phyloP scores from a whole-genome alignment of 1,139 yeast genomes.

The Trichomonascaceae sp. region DNA sequence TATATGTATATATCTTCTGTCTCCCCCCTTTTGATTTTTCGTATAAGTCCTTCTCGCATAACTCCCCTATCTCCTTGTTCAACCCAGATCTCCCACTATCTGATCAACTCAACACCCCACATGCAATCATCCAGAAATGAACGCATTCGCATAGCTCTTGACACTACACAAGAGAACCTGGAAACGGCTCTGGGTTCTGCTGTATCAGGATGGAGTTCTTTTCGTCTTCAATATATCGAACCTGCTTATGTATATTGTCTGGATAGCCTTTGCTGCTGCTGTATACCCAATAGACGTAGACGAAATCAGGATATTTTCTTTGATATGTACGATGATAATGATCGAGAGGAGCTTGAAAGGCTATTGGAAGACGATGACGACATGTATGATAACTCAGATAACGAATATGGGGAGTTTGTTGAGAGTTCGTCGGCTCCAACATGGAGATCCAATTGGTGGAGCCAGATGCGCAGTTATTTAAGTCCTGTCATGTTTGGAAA shows the following conservation, averaged over 20 bases:
- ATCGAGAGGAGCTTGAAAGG: slow-evolving; percentile 24
- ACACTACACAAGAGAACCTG: slow-evolving; percentile 26
- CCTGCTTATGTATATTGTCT: slow-evolving; percentile 15
- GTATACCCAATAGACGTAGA: slow-evolving; percentile 16
- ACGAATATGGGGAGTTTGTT: slow-evolving; percentile 9
- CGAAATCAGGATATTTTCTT: slow-evolving; percentile 26
- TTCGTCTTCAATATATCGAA: slow-evolving; percentile 17
- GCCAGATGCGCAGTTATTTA: neutral
- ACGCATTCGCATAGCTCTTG: slow-evolving; percentile 25
- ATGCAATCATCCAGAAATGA: slow-evolving; percentile 21
- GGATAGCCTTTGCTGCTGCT: slow-evolving; percentile 17
- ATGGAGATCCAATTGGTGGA: slow-evolving; percentile 3
- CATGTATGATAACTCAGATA: slow-evolving; percentile 4
- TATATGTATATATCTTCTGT: no score
- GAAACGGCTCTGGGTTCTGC: slow-evolving; percentile 28
- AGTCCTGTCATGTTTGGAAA: slow-evolving; percentile 1
- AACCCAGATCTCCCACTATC: neutral
- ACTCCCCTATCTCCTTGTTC: no score
- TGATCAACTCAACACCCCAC: neutral
- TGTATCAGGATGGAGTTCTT: slow-evolving; percentile 22
- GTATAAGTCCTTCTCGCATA: no score
- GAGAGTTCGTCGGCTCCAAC: neutral
- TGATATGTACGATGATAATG: slow-evolving; percentile 30
- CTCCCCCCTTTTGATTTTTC: no score
- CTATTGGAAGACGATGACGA: slow-evolving; percentile 19